A percentile compares a stretch with the other conserved stretches of the same genome.
Evolutionary conservation across 352 stramenopile genomes (phyloP).

Genomic region (Globisporangium emineosum): DNA sequence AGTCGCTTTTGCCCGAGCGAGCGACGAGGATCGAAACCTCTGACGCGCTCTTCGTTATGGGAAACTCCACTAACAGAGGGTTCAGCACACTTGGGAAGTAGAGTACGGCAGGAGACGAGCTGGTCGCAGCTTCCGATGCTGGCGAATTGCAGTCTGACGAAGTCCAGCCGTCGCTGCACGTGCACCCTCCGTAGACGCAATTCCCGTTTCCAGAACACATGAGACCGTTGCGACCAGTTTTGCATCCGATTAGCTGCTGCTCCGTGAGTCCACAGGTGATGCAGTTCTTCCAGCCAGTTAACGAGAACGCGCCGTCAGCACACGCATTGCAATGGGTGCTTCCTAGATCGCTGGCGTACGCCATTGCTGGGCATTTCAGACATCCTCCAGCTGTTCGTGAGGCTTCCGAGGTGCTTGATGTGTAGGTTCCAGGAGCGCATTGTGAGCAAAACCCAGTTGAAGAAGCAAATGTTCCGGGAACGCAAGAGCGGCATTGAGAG

Average conservation of each 20-base stretch:
- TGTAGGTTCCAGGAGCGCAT: conserved; percentile 47
- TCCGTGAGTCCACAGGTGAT: conserved; percentile 37
- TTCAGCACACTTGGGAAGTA: conserved; percentile 39
- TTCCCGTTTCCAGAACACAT: conserved; percentile 53
- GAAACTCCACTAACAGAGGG: conserved; percentile 17
- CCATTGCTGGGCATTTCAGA: conserved; percentile 43
- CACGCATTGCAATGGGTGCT: conserved; percentile 35
- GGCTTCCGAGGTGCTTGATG: conserved; percentile 7
- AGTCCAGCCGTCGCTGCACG: conserved; percentile 38
- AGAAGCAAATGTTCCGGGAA: conserved; percentile 20
- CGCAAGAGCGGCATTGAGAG: conserved; percentile 24
- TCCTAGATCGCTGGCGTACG: conserved; percentile 19
- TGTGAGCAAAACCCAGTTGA: conserved; percentile 31
- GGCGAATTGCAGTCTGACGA: conserved; percentile 42
- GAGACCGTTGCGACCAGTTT: conserved; percentile 49
- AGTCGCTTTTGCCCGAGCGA: conserved; percentile 25
- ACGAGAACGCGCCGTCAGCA: conserved; percentile 32
- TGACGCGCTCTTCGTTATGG: conserved; percentile 9
- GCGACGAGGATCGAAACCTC: conserved; percentile 29
- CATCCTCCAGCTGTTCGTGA: conserved; percentile 29
- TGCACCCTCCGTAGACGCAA: conserved; percentile 51
- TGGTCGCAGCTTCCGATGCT: neutral
- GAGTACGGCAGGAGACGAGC: conserved; percentile 28
- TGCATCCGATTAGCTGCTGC: conserved; percentile 29
- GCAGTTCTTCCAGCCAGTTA: conserved; percentile 54